phyloP scores from a whole-genome alignment of 257 asterid genomes.

The Fraxinus americana region DNA sequence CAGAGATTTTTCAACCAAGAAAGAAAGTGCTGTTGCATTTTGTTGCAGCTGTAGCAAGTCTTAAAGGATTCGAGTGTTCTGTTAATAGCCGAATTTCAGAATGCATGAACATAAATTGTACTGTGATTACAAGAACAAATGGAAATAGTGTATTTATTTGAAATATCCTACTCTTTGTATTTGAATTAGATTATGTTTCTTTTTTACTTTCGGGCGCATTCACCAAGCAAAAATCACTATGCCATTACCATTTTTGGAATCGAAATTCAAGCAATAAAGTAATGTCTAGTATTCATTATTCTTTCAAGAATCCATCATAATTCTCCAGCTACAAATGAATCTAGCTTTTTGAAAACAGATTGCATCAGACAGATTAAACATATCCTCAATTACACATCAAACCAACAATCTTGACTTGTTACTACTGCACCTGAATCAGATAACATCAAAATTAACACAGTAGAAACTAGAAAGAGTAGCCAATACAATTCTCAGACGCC shows the following conservation, averaged over 20 bases:
- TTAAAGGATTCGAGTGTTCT: not conserved
- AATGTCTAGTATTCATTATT: not conserved
- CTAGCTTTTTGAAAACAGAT: not conserved
- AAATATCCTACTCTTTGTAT: not conserved
- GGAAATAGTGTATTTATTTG: not conserved
- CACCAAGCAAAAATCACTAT: not conserved
- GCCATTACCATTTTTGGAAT: not conserved
- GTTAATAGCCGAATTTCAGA: not conserved
- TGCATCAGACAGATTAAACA: not conserved
- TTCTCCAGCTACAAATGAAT: slow-evolving; percentile 9
- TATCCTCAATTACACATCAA: not conserved
- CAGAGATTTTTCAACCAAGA: slow-evolving; percentile 6
- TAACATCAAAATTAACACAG: not conserved
- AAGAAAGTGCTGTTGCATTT: not conserved
- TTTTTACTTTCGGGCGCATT: not conserved
- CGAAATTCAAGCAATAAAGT: not conserved
- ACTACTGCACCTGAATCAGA: not conserved
- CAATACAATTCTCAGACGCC: not conserved
- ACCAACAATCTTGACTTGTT: not conserved
- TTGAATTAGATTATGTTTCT: not conserved
- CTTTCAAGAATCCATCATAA: slow-evolving; percentile 15
- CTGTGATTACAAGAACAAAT: not conserved
- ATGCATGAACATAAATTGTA: not conserved
- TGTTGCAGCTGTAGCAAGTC: no score
- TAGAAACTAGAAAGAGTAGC: not conserved